These are phyloP conservation scores for Hevea brasiliensis DNA, from an alignment of 345 rosid genomes.

Conservation along the genomic window DNA sequence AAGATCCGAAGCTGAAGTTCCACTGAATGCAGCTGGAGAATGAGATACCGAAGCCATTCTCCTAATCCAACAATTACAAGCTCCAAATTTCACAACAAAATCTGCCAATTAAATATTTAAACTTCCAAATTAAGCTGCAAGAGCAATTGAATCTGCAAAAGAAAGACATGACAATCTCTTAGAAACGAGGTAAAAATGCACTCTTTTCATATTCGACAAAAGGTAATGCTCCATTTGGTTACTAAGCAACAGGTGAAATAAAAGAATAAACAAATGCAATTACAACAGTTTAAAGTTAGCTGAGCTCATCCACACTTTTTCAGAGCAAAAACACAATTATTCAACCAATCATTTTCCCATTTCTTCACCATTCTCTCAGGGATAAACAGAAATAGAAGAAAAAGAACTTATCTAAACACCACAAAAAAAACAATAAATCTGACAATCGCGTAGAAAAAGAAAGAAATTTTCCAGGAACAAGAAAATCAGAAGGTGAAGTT, in stretches of 20 bases:
- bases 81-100: constrained; percentile 11
- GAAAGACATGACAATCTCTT: neutral
- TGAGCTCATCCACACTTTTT: no score
- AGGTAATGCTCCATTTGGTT: no score
- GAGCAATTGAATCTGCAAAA: constrained; percentile 7
- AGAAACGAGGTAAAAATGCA: neutral
- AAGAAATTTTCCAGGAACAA: neutral
- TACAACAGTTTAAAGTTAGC: no score
- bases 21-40: constrained; percentile 49
- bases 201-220: no score
- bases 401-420: no score
- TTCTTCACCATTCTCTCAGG: no score
- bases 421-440: no score
- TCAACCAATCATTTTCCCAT: no score
- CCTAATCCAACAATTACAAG: constrained; percentile 18
- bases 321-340: no score
- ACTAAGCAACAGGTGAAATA: no score
- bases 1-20: constrained; percentile 69
- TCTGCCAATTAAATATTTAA: constrained; percentile 19
- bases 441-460: neutral
- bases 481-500: neutral
- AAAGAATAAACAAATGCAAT: no score
- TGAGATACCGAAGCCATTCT: constrained; percentile 65
- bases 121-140: constrained; percentile 2
- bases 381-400: no score